Evolutionary conservation across 1,284 basidiomycete species (phyloP), one percentile per base, ranked within the genome.

Genomic region (Marasmius sp.): DNA sequence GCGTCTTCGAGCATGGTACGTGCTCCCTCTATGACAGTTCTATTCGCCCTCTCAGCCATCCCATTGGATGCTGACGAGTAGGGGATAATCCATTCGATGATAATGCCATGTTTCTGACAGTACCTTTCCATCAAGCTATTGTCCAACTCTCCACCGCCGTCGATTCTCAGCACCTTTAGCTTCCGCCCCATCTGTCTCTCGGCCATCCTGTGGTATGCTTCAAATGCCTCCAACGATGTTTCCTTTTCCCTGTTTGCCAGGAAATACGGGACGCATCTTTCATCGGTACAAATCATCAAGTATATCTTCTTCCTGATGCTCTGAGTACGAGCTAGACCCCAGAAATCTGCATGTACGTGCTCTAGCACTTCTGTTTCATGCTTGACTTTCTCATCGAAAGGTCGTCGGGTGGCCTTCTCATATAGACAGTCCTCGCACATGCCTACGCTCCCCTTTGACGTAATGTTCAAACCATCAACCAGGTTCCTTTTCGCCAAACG

Each of bases 91-190:
- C 20, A 18, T 27, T 65, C 64, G 9, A 38, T 16, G 0, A 51
- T 27, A 6, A 65, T 65, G 1, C 64, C 55, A 6, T 59, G 45
- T 1, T 7, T 48, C 11, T 47, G 11, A 20, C 37, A 36, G 2
- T 34, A 64, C 6, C 2, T 22, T 3, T 55, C 12, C 56, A 45
- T 22, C 7, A 52, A 7, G 7, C 16, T 14, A 27, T 54, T 47
- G 10, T 14, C 45, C 8, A 60, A 49, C 20, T 66, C 60, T 1
- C 51, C 48, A 1, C 55, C 59, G 10, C 66, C 64, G 36, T 70
- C 67, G 0, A 68, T 60, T 8, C 73, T 66, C 1, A 69, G 57
- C 1, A 60, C 60, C 45, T 70, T 67, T 7, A 73, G 64, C 34
- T 47, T 45, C 9, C 33, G 20, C 16, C 59, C 59, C 1, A 49